Evolutionary conservation across 2,329 filamentous ascomycete genomes (phyloP).

Genomic region (Trematosphaeria pertusa): DNA sequence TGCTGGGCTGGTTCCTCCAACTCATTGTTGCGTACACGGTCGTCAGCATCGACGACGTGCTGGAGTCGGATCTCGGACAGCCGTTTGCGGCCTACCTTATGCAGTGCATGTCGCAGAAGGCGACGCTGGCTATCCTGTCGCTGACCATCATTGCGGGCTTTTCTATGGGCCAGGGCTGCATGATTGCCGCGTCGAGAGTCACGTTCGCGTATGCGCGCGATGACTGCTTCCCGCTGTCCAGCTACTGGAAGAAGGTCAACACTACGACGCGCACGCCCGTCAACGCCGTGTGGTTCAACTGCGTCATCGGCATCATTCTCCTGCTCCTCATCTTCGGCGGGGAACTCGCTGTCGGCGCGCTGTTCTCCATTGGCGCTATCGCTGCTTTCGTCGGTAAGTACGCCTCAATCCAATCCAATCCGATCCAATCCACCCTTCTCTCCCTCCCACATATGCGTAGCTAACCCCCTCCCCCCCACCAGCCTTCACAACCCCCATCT

Average conservation of each 20-base stretch:
- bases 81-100: slow-evolving; percentile 74
- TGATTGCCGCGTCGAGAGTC: slow-evolving; percentile 71
- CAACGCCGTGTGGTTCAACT: slow-evolving; percentile 74
- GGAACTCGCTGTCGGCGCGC: slow-evolving; percentile 66
- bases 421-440: too few relatives aligned
- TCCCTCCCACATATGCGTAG: too few relatives aligned
- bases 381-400: slow-evolving; percentile 66
- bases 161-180: slow-evolving; percentile 75
- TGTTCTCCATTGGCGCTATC: slow-evolving; percentile 75
- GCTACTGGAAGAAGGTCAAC: slow-evolving; percentile 67
- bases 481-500: slow-evolving; percentile 64
- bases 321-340: slow-evolving; percentile 72
- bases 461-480: slow-evolving; percentile 9
- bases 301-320: slow-evolving; percentile 64
- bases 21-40: slow-evolving; percentile 76
- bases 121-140: slow-evolving; percentile 67
- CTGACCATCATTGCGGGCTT: slow-evolving; percentile 74
- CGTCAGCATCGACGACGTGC: slow-evolving; percentile 64
- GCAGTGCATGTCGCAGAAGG: slow-evolving; percentile 67
- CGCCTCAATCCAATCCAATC: too few relatives aligned
- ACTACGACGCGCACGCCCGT: slow-evolving; percentile 68
- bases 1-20: slow-evolving; percentile 77
- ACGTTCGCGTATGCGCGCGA: slow-evolving; percentile 78
- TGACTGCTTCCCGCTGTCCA: slow-evolving; percentile 70
- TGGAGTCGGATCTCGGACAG: slow-evolving; percentile 69